Evolutionary conservation across 345 rosid species (phyloP).

Genomic region (Fremontodendron californicum): DNA sequence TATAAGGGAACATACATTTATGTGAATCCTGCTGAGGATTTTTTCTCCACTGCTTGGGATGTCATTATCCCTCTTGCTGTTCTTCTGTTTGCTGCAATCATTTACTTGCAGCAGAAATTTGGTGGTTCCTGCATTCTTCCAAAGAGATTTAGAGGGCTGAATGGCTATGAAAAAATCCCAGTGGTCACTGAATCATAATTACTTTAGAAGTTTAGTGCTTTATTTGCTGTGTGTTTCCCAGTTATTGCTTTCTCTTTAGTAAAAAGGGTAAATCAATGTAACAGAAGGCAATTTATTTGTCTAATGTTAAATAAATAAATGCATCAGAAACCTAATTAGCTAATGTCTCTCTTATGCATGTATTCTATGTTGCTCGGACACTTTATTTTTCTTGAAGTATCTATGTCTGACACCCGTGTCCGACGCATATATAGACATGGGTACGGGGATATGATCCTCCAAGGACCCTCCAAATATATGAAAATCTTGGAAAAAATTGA

Average conservation of each 20-base stretch:
- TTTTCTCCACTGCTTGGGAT: conserved; percentile 46
- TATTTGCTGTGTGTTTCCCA: background rate
- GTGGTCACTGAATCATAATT: conserved; percentile 18
- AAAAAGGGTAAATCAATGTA: too few species aligned
- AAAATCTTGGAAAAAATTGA: too few species aligned
- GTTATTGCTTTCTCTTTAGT: too few species aligned
- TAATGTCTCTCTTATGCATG: too few species aligned
- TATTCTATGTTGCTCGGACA: too few species aligned
- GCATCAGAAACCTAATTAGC: background rate
- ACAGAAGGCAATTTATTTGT: too few species aligned
- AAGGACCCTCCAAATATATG: too few species aligned
- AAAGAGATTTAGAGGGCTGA: conserved; percentile 23
- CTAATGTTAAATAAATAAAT: too few species aligned
- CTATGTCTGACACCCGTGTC: too few species aligned
- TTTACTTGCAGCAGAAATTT: conserved; percentile 45
- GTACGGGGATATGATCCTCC: too few species aligned
- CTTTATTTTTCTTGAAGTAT: too few species aligned
- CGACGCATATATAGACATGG: too few species aligned
- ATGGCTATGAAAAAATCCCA: conserved; percentile 37
- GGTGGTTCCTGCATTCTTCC: conserved; percentile 50
- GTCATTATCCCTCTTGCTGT: conserved; percentile 31
- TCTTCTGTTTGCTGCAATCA: conserved; percentile 32
- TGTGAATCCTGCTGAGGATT: conserved; percentile 35
- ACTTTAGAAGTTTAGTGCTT: background rate
- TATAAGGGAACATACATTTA: conserved; percentile 30